Evolutionary conservation across 768 basidiomycete genomes (phyloP).

Genomic region (Stropharia rugosoannulata): DNA sequence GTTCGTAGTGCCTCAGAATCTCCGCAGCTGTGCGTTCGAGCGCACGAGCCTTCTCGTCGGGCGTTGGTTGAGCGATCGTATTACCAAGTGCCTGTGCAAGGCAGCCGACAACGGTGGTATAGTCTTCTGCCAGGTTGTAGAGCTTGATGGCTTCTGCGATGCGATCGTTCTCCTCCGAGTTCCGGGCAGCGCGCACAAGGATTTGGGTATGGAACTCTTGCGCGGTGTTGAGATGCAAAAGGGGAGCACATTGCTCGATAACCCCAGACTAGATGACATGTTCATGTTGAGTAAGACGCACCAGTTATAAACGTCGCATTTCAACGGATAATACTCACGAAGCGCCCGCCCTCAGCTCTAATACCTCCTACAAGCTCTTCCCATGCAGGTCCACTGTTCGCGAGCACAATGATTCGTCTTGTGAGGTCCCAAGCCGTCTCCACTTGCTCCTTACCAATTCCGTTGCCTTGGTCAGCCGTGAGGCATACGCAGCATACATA

Average conservation of each 20-base stretch:
- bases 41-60: constrained; percentile 60
- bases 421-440: constrained; percentile 80
- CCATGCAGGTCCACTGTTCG: constrained; percentile 81
- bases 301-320: neutral
- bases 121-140: constrained; percentile 93
- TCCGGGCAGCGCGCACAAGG: constrained; percentile 77
- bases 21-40: constrained; percentile 77
- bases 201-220: constrained; percentile 80
- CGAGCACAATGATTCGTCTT: constrained; percentile 74
- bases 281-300: neutral
- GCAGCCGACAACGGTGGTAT: constrained; percentile 81
- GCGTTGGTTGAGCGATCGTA: constrained; percentile 65
- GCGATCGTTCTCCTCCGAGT: constrained; percentile 82
- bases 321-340: constrained; percentile 52
- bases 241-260: constrained; percentile 78
- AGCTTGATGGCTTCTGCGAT: constrained; percentile 91
- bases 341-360: constrained; percentile 83
- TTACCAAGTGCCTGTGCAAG: constrained; percentile 87
- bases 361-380: constrained; percentile 95
- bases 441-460: constrained; percentile 82
- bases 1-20: constrained; percentile 78
- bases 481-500: constrained; percentile 90
- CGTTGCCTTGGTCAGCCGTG: constrained; percentile 63
- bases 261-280: constrained; percentile 61
- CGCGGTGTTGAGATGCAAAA: constrained; percentile 69